phyloP scores from a whole-genome alignment of 2,329 filamentous ascomycete genomes.

The Apiospora kogelbergensis region DNA sequence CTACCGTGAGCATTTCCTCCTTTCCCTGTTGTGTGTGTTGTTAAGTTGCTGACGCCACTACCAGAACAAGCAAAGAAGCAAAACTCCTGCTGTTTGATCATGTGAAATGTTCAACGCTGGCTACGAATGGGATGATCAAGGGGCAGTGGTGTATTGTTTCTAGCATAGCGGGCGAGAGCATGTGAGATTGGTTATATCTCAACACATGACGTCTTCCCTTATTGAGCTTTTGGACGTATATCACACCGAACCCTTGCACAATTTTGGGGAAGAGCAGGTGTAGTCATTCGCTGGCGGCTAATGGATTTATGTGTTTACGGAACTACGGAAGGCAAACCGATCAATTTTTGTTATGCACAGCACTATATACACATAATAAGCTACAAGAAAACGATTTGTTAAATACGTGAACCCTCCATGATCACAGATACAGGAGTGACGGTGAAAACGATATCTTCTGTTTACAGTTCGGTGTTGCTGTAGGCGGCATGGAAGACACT shows the following conservation, averaged over 20 bases:
- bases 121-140: background rate
- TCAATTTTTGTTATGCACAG: slow-evolving; percentile 12
- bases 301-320: slow-evolving; percentile 12
- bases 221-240: background rate
- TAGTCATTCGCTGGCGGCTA: slow-evolving; percentile 22
- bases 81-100: slow-evolving; percentile 73
- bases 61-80: slow-evolving; percentile 72
- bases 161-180: slow-evolving; percentile 23
- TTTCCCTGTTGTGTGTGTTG: background rate
- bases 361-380: background rate
- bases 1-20: slow-evolving; percentile 63
- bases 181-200: slow-evolving; percentile 20
- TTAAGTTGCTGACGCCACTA: slow-evolving; percentile 14
- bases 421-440: too few relatives aligned
- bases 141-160: slow-evolving; percentile 14
- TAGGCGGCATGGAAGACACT: background rate
- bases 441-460: background rate
- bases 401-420: too few relatives aligned
- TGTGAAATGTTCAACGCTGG: slow-evolving; percentile 46
- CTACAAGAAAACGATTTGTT: background rate
- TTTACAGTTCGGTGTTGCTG: background rate
- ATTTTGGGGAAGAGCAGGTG: slow-evolving; percentile 1
- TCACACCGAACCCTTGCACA: background rate
- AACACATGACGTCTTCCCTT: background rate
- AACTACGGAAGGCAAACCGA: slow-evolving; percentile 10